A percentile compares a stretch with the other conserved stretches of the same genome.
phyloP scores from a whole-genome alignment of 345 rosid species.

The Linum lewisii region DNA sequence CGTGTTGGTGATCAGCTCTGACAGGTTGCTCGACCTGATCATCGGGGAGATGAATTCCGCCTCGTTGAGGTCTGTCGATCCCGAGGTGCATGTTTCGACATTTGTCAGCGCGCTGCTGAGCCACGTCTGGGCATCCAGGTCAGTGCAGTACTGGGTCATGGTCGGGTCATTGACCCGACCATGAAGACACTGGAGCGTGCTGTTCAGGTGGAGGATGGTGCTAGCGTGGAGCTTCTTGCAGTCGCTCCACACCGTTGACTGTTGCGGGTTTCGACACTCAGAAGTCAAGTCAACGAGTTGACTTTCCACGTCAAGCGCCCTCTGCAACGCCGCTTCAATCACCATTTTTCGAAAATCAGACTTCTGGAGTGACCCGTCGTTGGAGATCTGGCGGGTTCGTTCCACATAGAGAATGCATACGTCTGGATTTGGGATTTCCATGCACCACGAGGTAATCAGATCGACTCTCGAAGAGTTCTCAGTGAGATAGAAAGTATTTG shows the following conservation, averaged over 20 bases:
- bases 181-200: constrained; percentile 20
- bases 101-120: constrained; percentile 78
- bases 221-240: constrained; percentile 52
- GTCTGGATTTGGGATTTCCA: neutral
- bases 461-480: too few species aligned
- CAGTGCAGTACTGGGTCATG: constrained; percentile 31
- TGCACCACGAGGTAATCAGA: neutral
- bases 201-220: constrained; percentile 48
- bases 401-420: constrained; percentile 1
- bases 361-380: constrained; percentile 24
- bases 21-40: constrained; percentile 33
- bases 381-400: constrained; percentile 11
- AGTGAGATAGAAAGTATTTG: too few species aligned
- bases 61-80: constrained; percentile 53
- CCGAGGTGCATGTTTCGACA: constrained; percentile 57
- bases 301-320: neutral
- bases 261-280: constrained; percentile 41
- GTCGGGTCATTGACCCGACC: constrained; percentile 8
- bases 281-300: constrained; percentile 23
- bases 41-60: constrained; percentile 38
- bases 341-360: constrained; percentile 31
- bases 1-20: neutral
- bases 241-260: constrained; percentile 76
- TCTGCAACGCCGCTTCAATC: neutral
- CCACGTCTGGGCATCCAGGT: constrained; percentile 72